Conservation (phyloP, 768 basidiomycete genomes). For the Boletellus sp. region DNA sequence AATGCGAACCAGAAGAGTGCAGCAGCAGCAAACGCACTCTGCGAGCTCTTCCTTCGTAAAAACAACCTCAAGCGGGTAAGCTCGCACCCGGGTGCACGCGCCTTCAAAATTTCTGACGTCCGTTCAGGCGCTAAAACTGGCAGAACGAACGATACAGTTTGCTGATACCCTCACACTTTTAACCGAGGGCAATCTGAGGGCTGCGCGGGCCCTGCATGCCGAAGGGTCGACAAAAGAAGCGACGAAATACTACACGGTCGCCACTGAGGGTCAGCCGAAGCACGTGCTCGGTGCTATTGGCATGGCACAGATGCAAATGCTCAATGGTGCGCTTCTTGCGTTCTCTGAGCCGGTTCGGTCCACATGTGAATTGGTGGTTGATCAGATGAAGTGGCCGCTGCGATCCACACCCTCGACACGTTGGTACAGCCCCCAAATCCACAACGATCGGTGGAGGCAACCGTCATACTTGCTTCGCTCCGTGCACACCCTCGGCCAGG, state of each 20-base stretch:
- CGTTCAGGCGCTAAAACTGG: slow-evolving; percentile 79
- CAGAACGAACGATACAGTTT: slow-evolving; percentile 91
- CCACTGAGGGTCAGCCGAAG: slow-evolving; percentile 67
- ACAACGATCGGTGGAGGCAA: slow-evolving; percentile 75
- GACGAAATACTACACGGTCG: slow-evolving; percentile 62
- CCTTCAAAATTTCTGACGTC: neutral
- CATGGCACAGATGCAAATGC: slow-evolving; percentile 82
- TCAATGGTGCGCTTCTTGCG: slow-evolving; percentile 54
- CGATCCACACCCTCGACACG: slow-evolving; percentile 81
- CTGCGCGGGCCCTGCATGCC: slow-evolving; percentile 77
- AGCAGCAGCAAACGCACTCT: slow-evolving; percentile 79
- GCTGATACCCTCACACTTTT: slow-evolving; percentile 83
- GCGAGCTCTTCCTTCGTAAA: slow-evolving; percentile 54
- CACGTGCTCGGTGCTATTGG: slow-evolving; percentile 80
- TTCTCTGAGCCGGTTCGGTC: neutral
- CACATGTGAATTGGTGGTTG: neutral
- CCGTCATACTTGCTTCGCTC: slow-evolving; percentile 84
- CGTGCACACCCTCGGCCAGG: slow-evolving; percentile 81
- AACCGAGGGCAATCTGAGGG: slow-evolving; percentile 81
- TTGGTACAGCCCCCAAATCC: slow-evolving; percentile 64
- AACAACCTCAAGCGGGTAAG: slow-evolving; percentile 45
- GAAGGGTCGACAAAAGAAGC: slow-evolving; percentile 64
- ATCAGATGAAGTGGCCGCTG: slow-evolving; percentile 76
- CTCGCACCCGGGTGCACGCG: slow-evolving; percentile 10
- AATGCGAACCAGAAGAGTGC: slow-evolving; percentile 69